Base-by-base conservation (phyloP, 495 filamentous ascomycete genomes). In the Penicillium psychrofluorescens region DNA sequence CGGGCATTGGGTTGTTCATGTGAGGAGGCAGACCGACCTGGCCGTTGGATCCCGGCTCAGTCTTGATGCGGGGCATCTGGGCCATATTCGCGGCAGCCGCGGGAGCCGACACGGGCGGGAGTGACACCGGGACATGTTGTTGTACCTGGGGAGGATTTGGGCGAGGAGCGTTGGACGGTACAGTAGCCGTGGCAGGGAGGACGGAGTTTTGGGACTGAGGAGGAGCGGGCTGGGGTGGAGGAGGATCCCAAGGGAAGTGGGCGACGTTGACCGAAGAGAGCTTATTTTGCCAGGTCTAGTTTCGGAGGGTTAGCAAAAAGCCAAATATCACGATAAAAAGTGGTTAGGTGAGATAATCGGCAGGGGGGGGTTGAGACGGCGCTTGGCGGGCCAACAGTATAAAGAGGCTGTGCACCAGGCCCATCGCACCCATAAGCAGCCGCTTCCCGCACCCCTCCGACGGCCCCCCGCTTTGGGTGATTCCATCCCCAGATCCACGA, bases 191-290 rank as follows among this genome's bases (percentile, higher is more conserved):
- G 28, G 73, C 63, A 42, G 66, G 66, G 32, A 65, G 64, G 13
- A 62, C 58, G 40, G 71, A 52, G 36, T 54, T 59, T 45, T 63
- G 76, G 22, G 22, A 22, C 22, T 22, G 22, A 22, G 22, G 22
- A 38, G 66, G 75, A 41, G 48, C 34, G 34, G 67, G 61, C 48
- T 70, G 71, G 11, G 63, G 70, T 40, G 77, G 78, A 41, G 78
- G 55, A 44, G 92, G 92, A 56, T 97, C 94, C 94, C 94, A 99
- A 15, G 94, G 94, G 66, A 96, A 97, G 33, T 79, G 71, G 41
- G 90, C 94, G 48, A 95, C 78, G 37, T 83, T 76, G 38, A 89
- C 77, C 51, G 80, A 78, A 0, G 91, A 84, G 14, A 97, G 79
- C 67, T 90, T 95, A 44, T 77, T 73, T 66, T 96, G 91, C 94